phyloP scores from a whole-genome alignment of 1,284 basidiomycete species.

The Austroboletus niveus region DNA sequence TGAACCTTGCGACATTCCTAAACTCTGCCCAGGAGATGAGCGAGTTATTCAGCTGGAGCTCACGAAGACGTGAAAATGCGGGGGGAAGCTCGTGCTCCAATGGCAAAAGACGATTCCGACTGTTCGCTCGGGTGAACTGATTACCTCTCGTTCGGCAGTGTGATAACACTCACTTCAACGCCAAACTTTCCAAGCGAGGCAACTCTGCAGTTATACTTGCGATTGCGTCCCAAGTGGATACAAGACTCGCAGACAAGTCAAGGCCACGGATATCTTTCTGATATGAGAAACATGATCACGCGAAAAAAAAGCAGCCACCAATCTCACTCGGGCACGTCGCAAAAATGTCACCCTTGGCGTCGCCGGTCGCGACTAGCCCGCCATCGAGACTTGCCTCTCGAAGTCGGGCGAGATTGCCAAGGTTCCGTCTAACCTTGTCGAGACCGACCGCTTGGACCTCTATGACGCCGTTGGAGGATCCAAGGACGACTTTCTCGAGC shows the following conservation, averaged over 20 bases:
- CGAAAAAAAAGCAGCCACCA: constrained; percentile 1
- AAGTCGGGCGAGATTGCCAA: constrained; percentile 66
- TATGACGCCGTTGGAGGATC: constrained; percentile 80
- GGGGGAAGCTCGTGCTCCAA: constrained; percentile 32
- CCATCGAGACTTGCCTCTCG: constrained; percentile 79
- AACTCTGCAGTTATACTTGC: constrained; percentile 66
- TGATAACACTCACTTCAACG: constrained; percentile 66
- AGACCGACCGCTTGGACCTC: constrained; percentile 85
- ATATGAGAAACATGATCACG: constrained; percentile 7
- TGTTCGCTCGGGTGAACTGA: constrained; percentile 34
- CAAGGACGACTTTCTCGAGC: constrained; percentile 67
- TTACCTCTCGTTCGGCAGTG: constrained; percentile 1
- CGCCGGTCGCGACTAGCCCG: constrained; percentile 58
- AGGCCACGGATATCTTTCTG: constrained; percentile 70
- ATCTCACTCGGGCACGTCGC: constrained; percentile 69
- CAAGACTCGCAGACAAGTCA: constrained; percentile 79
- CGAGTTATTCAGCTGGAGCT: constrained; percentile 78
- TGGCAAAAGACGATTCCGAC: constrained; percentile 57
- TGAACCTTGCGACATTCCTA: constrained; percentile 46
- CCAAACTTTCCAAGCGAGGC: constrained; percentile 60
- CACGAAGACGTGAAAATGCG: constrained; percentile 57
- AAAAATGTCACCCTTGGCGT: constrained; percentile 52
- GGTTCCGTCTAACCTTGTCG: constrained; percentile 71
- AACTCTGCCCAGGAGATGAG: constrained; percentile 72
- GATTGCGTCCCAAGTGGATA: constrained; percentile 73